Evolutionary conservation across 2,329 filamentous ascomycete species (phyloP).

Genomic region (Gnomoniopsis smithogilvyi): DNA sequence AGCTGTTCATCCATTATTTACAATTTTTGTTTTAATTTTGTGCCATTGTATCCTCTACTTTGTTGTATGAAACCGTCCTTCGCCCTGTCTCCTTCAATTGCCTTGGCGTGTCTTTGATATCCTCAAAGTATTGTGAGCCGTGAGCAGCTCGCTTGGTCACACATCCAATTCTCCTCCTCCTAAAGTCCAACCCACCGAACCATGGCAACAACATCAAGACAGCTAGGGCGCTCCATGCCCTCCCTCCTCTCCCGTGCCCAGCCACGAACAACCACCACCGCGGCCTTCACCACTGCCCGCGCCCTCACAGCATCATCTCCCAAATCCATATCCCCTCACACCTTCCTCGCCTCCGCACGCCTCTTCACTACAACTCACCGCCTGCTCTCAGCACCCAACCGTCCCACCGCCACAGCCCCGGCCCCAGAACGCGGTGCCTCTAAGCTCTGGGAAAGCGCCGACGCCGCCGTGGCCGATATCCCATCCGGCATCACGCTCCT

Average conservation of each 20-base stretch:
- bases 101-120: too few relatives aligned
- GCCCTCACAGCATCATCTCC: neutral
- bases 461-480: constrained; percentile 68
- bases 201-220: constrained; percentile 13
- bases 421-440: constrained; percentile 32
- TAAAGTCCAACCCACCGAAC: neutral
- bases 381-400: constrained; percentile 8
- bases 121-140: too few relatives aligned
- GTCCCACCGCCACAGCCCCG: neutral
- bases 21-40: too few relatives aligned
- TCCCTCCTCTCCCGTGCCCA: constrained; percentile 2
- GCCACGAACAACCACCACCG: neutral
- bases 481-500: constrained; percentile 68
- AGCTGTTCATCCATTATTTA: too few relatives aligned
- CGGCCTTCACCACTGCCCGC: neutral
- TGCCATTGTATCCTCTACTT: too few relatives aligned
- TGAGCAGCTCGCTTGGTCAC: neutral
- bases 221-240: constrained; percentile 14
- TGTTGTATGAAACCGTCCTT: too few relatives aligned
- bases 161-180: neutral
- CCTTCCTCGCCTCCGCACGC: neutral
- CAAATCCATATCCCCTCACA: neutral
- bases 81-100: too few relatives aligned
- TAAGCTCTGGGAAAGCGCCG: constrained; percentile 54
- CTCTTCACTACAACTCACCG: neutral